These are phyloP conservation scores for Marasmius fiardii DNA, from an alignment of 1,284 basidiomycete genomes.

Conservation along the genomic window DNA sequence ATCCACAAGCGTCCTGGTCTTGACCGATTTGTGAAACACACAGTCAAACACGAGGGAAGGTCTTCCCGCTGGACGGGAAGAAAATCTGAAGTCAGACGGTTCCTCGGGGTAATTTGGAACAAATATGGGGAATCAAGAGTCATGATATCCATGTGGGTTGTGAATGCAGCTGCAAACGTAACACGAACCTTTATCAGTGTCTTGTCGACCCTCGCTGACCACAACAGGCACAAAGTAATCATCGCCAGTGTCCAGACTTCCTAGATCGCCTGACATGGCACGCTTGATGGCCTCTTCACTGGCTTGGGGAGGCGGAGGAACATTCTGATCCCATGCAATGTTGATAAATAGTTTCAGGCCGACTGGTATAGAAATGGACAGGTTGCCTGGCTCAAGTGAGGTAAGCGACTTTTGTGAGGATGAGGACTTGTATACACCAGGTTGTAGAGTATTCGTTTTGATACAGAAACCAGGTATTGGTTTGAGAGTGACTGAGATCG, in stretches of 20 bases:
- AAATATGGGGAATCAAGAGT: too few species aligned
- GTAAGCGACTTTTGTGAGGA: slow-evolving; percentile 16
- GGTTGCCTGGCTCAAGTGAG: slow-evolving; percentile 26
- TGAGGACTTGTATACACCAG: slow-evolving; percentile 31
- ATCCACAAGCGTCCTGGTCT: slow-evolving; percentile 54
- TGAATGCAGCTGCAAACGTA: not conserved
- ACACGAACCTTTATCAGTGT: slow-evolving; percentile 62
- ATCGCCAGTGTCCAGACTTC: slow-evolving; percentile 31
- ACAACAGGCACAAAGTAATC: slow-evolving; percentile 67
- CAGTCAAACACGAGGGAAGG: slow-evolving; percentile 68
- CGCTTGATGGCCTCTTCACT: slow-evolving; percentile 51
- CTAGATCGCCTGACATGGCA: slow-evolving; percentile 50
- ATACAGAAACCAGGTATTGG: slow-evolving; percentile 61
- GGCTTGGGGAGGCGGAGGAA: slow-evolving; percentile 62
- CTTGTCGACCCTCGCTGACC: slow-evolving; percentile 61
- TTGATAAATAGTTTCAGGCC: slow-evolving; percentile 70
- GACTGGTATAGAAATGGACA: slow-evolving; percentile 34
- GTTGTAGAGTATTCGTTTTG: slow-evolving; percentile 44
- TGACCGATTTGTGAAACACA: slow-evolving; percentile 57
- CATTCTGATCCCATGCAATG: slow-evolving; percentile 60
- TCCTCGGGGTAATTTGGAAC: too few species aligned
- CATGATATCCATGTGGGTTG: not conserved
- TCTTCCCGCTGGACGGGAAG: slow-evolving; percentile 51
- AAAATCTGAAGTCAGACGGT: not conserved
- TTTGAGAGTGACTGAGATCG: slow-evolving; percentile 35